phyloP scores from a whole-genome alignment of 2,329 filamentous ascomycete species.

The Venturia asperata region DNA sequence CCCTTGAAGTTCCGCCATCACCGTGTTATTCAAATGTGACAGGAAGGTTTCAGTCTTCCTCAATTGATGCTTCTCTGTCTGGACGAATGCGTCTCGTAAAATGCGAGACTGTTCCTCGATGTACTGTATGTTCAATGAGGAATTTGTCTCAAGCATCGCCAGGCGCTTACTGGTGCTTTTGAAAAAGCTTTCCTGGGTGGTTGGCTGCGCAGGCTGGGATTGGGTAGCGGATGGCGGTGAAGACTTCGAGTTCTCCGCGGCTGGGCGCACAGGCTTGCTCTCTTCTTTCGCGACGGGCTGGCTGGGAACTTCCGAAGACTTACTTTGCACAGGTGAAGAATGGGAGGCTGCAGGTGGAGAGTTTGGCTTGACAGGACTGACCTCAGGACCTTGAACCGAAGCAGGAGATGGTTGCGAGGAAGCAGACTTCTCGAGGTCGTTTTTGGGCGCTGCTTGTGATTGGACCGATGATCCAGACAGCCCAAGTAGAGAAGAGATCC shows the following conservation, averaged over 20 bases:
- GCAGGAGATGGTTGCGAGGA: neutral
- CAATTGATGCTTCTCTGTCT: slow-evolving; percentile 80
- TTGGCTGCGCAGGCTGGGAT: slow-evolving; percentile 56
- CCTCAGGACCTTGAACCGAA: slow-evolving; percentile 1
- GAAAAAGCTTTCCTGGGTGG: slow-evolving; percentile 96
- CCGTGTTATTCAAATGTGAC: slow-evolving; percentile 76
- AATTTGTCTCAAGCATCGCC: slow-evolving; percentile 84
- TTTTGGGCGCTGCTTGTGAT: neutral
- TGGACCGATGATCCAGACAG: neutral
- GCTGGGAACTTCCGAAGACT: neutral
- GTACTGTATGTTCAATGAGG: slow-evolving; percentile 86
- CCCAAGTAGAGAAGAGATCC: slow-evolving; percentile 5
- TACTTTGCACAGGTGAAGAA: neutral
- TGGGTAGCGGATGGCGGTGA: slow-evolving; percentile 26
- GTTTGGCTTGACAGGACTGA: slow-evolving; percentile 3
- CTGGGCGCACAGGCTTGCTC: neutral
- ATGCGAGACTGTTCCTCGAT: slow-evolving; percentile 94
- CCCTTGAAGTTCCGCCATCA: slow-evolving; percentile 69
- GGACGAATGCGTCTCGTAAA: slow-evolving; percentile 76
- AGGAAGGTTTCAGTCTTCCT: slow-evolving; percentile 77
- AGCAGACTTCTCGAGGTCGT: neutral
- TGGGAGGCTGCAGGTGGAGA: slow-evolving; percentile 8
- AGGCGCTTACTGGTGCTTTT: slow-evolving; percentile 92
- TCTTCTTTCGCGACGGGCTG: slow-evolving; percentile 8
- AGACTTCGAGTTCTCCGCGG: slow-evolving; percentile 16